Conservation (phyloP, 192 early-diverging fungal genomes). For the Linnemannia zychae region DNA sequence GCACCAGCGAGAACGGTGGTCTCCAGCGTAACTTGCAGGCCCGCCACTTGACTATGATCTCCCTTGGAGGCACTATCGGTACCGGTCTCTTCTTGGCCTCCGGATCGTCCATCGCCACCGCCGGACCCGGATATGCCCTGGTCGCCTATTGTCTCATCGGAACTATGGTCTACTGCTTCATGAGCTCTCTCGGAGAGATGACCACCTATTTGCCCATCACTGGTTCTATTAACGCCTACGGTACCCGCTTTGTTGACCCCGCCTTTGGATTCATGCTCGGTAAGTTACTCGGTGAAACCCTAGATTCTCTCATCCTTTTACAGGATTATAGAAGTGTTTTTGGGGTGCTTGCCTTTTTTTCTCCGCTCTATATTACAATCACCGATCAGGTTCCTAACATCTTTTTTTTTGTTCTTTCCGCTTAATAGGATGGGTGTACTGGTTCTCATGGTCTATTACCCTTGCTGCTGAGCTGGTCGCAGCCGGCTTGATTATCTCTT, state of each 20-base stretch:
- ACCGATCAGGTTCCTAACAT: background rate
- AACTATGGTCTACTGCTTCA: slow-evolving; percentile 73
- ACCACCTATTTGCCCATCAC: slow-evolving; percentile 83
- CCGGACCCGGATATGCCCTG: slow-evolving; percentile 77
- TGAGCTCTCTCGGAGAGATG: slow-evolving; percentile 86
- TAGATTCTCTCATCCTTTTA: background rate
- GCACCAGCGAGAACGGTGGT: background rate
- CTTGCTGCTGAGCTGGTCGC: slow-evolving; percentile 84
- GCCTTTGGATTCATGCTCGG: slow-evolving; percentile 76
- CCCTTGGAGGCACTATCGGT: slow-evolving; percentile 75
- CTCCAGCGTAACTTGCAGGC: slow-evolving; percentile 74
- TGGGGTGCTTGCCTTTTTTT: slow-evolving; percentile 12
- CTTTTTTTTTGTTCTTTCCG: background rate
- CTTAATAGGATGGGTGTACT: slow-evolving; percentile 63
- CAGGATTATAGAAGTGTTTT: background rate
- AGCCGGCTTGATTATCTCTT: slow-evolving; percentile 80
- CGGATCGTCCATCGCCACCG: slow-evolving; percentile 73
- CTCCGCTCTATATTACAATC: background rate
- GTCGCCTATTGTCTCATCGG: slow-evolving; percentile 61
- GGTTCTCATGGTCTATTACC: slow-evolving; percentile 71
- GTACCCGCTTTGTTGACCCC: slow-evolving; percentile 83
- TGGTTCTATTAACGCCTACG: slow-evolving; percentile 84
- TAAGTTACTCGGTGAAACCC: background rate
- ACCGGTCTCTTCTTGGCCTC: slow-evolving; percentile 87
- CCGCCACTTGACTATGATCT: slow-evolving; percentile 72